These are phyloP conservation scores for Rubroboletus pulcherrimus DNA, from an alignment of 768 basidiomycete genomes.

Conservation along the genomic window DNA sequence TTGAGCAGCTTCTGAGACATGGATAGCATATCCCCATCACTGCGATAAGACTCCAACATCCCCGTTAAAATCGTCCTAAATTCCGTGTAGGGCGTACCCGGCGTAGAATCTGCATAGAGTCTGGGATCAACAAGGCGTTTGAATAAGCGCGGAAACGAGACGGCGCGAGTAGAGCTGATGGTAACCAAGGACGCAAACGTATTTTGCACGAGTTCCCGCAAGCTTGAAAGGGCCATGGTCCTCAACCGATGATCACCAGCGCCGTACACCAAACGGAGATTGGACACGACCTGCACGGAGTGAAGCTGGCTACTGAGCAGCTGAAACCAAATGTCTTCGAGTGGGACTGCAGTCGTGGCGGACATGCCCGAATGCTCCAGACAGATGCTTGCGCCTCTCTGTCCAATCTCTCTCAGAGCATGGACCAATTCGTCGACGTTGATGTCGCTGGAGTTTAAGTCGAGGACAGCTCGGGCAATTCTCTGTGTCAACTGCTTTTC, in stretches of 20 bases:
- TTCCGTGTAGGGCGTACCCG: conserved; percentile 77
- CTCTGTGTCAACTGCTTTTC: conserved; percentile 47
- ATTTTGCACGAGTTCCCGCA: conserved; percentile 76
- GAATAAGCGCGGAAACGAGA: conserved; percentile 92
- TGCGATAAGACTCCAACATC: conserved; percentile 94
- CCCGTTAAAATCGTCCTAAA: conserved; percentile 87
- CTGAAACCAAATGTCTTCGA: conserved; percentile 90
- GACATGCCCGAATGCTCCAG: conserved; percentile 54
- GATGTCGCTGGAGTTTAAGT: conserved; percentile 10
- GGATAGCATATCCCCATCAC: conserved; percentile 84
- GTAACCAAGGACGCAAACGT: conserved; percentile 84
- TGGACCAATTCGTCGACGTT: conserved; percentile 38
- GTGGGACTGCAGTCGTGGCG: conserved; percentile 38
- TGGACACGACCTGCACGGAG: conserved; percentile 67
- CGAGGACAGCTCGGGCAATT: conserved; percentile 39
- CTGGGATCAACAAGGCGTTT: conserved; percentile 83
- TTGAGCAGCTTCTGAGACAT: conserved; percentile 82
- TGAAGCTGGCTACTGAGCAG: conserved; percentile 79
- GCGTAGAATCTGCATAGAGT: conserved; percentile 44
- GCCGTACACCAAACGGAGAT: conserved; percentile 31
- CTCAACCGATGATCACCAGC: conserved; percentile 21
- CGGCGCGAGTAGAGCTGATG: conserved; percentile 68
- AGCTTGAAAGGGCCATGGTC: conserved; percentile 36
- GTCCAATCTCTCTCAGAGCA: conserved; percentile 55
- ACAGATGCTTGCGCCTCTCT: conserved; percentile 66